Evolutionary conservation across 1,284 basidiomycete genomes (phyloP).

Genomic region (Leccinum holopus): DNA sequence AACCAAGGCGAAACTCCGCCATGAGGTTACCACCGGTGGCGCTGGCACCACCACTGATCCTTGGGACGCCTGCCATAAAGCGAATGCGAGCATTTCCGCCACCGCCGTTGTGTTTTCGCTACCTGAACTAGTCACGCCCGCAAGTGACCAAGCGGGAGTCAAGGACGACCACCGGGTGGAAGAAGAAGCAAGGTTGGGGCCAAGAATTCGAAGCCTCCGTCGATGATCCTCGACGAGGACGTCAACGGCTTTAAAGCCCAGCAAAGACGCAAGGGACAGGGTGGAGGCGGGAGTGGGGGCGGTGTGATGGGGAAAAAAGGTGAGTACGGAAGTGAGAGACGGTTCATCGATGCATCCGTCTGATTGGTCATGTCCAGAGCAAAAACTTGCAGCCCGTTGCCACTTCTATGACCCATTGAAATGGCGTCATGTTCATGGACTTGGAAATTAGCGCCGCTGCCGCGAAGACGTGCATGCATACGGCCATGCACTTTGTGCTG

Average conservation of each 20-base stretch:
- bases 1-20: constrained; percentile 53
- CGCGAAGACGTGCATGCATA: too few relatives aligned
- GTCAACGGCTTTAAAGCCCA: constrained; percentile 75
- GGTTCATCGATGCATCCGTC: constrained; percentile 4
- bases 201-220: constrained; percentile 84
- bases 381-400: constrained; percentile 47
- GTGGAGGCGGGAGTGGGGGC: constrained; percentile 32
- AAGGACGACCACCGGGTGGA: constrained; percentile 26
- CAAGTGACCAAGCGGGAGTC: constrained; percentile 29
- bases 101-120: constrained; percentile 73
- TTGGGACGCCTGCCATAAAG: constrained; percentile 3
- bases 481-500: too few relatives aligned
- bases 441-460: too few relatives aligned
- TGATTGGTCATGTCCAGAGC: constrained; percentile 44
- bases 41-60: constrained; percentile 17
- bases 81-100: constrained; percentile 48
- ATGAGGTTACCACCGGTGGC: constrained; percentile 62
- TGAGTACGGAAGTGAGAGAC: constrained; percentile 28
- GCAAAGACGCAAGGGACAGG: constrained; percentile 44
- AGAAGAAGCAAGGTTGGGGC: constrained; percentile 62
- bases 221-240: constrained; percentile 83
- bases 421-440: too few relatives aligned
- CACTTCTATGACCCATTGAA: constrained; percentile 33
- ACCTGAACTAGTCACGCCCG: constrained; percentile 51
- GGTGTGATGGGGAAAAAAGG: constrained; percentile 62